Conservation (phyloP, 345 rosid species). For the Populus nigra region DNA sequence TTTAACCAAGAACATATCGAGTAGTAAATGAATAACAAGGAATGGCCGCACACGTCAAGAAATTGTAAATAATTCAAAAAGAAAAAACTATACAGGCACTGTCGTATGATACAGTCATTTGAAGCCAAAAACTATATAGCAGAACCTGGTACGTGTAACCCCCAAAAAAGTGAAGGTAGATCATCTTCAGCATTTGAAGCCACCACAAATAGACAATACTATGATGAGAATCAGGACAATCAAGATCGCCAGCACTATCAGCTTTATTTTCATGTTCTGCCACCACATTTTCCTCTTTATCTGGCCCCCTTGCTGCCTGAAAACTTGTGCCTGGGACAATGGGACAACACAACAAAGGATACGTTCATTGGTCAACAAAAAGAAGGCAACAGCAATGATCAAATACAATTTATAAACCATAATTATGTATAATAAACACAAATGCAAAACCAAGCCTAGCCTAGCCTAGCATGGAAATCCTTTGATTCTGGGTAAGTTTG, state of each 20-base stretch:
- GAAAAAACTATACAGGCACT: slow-evolving; percentile 39
- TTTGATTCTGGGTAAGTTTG: background rate
- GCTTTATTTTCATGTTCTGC: slow-evolving; percentile 71
- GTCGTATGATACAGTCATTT: slow-evolving; percentile 12
- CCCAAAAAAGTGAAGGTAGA: slow-evolving; percentile 9
- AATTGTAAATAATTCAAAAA: slow-evolving; percentile 24
- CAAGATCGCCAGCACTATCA: slow-evolving; percentile 54
- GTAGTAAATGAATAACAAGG: slow-evolving; percentile 10
- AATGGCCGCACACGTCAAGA: slow-evolving; percentile 22
- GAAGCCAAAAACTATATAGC: background rate
- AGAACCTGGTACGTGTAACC: slow-evolving; percentile 5
- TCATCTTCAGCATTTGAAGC: slow-evolving; percentile 33
- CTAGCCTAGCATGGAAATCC: background rate
- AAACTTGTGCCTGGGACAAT: slow-evolving; percentile 65
- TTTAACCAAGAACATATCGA: background rate
- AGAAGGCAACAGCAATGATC: too few species aligned
- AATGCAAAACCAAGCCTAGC: background rate
- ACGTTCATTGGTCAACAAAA: background rate
- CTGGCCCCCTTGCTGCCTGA: slow-evolving; percentile 64
- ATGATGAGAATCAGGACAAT: slow-evolving; percentile 59
- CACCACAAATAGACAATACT: slow-evolving; percentile 43
- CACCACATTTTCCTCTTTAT: slow-evolving; percentile 78
- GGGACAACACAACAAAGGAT: background rate
- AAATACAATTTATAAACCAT: background rate
- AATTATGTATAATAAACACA: background rate